Evolutionary conservation across 1,284 basidiomycete species (phyloP).

Genomic region (Ceraceosorus guamensis): DNA sequence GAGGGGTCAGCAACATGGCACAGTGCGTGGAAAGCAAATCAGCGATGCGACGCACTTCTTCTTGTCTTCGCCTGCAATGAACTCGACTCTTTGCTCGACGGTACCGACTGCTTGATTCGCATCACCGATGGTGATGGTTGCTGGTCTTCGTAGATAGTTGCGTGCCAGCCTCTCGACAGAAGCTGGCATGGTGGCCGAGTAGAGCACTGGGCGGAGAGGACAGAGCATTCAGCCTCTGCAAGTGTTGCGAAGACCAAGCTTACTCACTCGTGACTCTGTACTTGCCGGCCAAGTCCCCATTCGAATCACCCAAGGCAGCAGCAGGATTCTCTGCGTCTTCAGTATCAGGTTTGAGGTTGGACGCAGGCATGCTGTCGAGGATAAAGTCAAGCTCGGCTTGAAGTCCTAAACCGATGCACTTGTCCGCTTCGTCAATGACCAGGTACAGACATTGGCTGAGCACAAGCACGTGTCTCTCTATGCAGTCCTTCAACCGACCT

Average conservation of each 20-base stretch:
- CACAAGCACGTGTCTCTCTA: conserved; percentile 89
- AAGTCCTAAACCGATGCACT: conserved; percentile 97
- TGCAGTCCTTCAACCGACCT: conserved; percentile 91
- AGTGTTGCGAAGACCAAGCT: neutral
- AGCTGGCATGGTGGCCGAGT: conserved; percentile 96
- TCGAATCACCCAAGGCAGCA: conserved; percentile 22
- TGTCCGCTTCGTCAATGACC: conserved; percentile 98
- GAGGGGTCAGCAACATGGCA: too few species aligned
- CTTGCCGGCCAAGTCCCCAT: conserved; percentile 21
- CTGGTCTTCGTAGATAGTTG: conserved; percentile 86
- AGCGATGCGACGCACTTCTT: too few species aligned
- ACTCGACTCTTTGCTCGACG: conserved; percentile 92
- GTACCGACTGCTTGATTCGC: conserved; percentile 96
- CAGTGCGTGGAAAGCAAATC: too few species aligned
- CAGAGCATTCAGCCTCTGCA: conserved; percentile 30
- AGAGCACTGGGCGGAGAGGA: conserved; percentile 61
- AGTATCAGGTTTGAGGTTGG: conserved; percentile 72
- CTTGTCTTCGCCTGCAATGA: conserved; percentile 84
- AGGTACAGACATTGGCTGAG: conserved; percentile 93
- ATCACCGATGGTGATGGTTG: conserved; percentile 93
- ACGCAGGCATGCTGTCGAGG: conserved; percentile 79
- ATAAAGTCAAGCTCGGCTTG: conserved; percentile 91
- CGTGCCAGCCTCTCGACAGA: conserved; percentile 86
- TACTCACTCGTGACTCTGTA: conserved; percentile 32
- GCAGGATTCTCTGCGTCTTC: conserved; percentile 46